These are phyloP conservation scores for Drechslerella dactyloides DNA, from an alignment of 2,329 filamentous ascomycete genomes.

Conservation along the genomic window DNA sequence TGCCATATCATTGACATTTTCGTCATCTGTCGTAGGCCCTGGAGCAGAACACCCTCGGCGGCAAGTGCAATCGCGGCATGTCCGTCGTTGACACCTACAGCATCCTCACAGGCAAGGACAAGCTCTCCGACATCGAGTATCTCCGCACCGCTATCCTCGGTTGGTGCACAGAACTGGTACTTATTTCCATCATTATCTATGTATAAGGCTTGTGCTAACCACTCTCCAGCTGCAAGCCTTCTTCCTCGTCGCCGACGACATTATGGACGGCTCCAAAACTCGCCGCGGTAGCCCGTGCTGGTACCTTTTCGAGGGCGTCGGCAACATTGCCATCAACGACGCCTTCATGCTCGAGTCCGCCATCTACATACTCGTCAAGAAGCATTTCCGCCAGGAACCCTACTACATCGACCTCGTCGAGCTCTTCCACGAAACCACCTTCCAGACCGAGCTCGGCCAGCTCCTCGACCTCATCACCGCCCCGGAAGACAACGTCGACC, in stretches of 20 bases:
- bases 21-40: conserved; percentile 67
- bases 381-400: conserved; percentile 86
- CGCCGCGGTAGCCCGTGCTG: conserved; percentile 94
- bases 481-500: conserved; percentile 88
- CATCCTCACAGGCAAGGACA: conserved; percentile 72
- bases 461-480: conserved; percentile 93
- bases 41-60: conserved; percentile 84
- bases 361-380: conserved; percentile 91
- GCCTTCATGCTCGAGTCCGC: conserved; percentile 90
- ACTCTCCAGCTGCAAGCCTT: conserved; percentile 77
- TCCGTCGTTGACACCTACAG: conserved; percentile 91
- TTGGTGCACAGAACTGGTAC: conserved; percentile 88
- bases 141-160: conserved; percentile 86
- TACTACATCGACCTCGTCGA: conserved; percentile 90
- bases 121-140: conserved; percentile 81
- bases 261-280: conserved; percentile 96
- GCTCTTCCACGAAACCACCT: conserved; percentile 90
- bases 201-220: neutral
- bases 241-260: conserved; percentile 98
- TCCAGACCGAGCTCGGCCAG: conserved; percentile 95
- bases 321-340: conserved; percentile 98
- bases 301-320: conserved; percentile 77
- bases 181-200: neutral
- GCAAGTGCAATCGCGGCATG: conserved; percentile 99
- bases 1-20: conserved; percentile 27